Evolutionary conservation across 208 protist species (phyloP).

Genomic region (Naegleria fowleri): DNA sequence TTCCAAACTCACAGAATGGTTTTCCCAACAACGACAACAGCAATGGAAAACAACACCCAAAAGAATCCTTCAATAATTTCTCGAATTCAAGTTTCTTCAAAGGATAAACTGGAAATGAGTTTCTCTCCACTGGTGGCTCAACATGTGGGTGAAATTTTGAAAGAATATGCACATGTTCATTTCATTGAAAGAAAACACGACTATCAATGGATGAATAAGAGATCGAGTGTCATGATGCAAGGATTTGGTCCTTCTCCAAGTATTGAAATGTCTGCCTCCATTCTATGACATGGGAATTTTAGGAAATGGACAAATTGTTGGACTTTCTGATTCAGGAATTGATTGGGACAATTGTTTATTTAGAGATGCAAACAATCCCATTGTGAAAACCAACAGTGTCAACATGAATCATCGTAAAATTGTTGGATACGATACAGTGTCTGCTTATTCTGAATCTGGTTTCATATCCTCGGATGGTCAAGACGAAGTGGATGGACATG

Average conservation of each 20-base stretch:
- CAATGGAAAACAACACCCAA: too few species aligned
- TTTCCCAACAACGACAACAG: not conserved
- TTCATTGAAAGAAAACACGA: not conserved
- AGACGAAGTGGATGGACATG: not conserved
- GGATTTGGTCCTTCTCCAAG: not conserved
- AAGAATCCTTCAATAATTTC: not conserved
- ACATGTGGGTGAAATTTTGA: not conserved
- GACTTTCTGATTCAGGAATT: not conserved
- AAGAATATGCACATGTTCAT: not conserved
- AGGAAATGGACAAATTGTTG: not conserved
- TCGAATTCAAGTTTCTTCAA: not conserved
- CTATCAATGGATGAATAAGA: not conserved
- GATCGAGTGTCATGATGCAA: not conserved
- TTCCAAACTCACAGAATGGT: not conserved
- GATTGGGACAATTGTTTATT: conserved; percentile 14
- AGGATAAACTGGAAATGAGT: not conserved
- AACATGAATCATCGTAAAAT: not conserved
- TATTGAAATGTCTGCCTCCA: not conserved
- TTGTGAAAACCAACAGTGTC: not conserved
- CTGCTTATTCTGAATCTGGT: not conserved
- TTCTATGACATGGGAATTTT: conserved; percentile 2
- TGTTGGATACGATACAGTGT: not conserved
- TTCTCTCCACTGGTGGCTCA: not conserved
- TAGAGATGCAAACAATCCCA: not conserved
- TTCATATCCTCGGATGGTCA: not conserved